phyloP scores from a whole-genome alignment of 331 rosid species.

The Dryas integrifolia region DNA sequence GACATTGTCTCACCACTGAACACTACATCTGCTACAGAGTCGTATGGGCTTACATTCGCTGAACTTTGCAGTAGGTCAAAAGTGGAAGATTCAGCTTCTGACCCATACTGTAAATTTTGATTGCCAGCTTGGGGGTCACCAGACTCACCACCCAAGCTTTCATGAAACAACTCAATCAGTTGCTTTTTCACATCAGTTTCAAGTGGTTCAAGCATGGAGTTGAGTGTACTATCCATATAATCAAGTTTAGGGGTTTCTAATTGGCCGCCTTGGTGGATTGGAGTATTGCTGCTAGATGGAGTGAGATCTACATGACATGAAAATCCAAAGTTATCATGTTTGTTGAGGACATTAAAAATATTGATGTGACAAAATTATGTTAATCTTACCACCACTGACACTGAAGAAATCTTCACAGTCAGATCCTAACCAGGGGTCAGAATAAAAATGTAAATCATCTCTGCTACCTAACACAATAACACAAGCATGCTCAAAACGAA shows the following conservation, averaged over 20 bases:
- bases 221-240: not conserved
- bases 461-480: constrained; percentile 30
- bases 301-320: constrained; percentile 32
- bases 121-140: not conserved
- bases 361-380: not conserved
- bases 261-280: constrained; percentile 15
- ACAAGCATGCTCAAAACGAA: constrained; percentile 1
- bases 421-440: constrained; percentile 36
- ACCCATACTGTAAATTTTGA: not conserved
- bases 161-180: constrained; percentile 44
- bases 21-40: constrained; percentile 4
- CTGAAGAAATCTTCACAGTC: constrained; percentile 55
- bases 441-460: constrained; percentile 39
- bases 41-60: not conserved
- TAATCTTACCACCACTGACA: constrained; percentile 40
- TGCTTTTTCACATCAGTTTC: constrained; percentile 31
- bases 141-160: constrained; percentile 29
- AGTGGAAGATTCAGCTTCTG: constrained; percentile 15
- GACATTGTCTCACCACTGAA: not conserved
- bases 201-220: constrained; percentile 4
- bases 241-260: not conserved
- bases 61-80: constrained; percentile 9
- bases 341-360: not conserved
- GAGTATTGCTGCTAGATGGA: constrained; percentile 28
- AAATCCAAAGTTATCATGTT: not conserved